Evolutionary conservation across 208 protist genomes (phyloP).

Genomic region (Trypanosoma boissoni): DNA sequence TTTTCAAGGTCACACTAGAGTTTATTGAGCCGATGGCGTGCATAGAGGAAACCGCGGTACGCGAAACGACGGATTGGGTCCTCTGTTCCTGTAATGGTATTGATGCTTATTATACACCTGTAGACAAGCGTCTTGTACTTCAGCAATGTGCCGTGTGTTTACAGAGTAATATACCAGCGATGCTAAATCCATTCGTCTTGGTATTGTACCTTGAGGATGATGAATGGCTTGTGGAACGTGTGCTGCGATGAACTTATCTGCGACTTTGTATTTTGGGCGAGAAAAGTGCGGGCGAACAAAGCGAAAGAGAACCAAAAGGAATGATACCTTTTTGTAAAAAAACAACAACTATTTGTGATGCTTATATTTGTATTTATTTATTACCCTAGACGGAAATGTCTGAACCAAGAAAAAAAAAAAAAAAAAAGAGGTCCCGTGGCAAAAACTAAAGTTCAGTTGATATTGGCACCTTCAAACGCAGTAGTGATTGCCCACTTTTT

Average conservation of each 20-base stretch:
- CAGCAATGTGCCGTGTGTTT: slow-evolving; percentile 59
- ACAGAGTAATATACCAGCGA: slow-evolving; percentile 57
- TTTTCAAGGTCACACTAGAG: slow-evolving; percentile 76
- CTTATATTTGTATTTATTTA: not conserved
- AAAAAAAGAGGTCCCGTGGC: too few relatives aligned
- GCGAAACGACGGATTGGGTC: slow-evolving; percentile 79
- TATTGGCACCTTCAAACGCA: too few relatives aligned
- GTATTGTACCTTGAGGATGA: slow-evolving; percentile 50
- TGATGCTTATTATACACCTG: slow-evolving; percentile 67
- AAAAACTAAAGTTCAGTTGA: too few relatives aligned
- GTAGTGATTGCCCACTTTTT: too few relatives aligned
- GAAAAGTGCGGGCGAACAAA: too few relatives aligned
- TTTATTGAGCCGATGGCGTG: slow-evolving; percentile 59
- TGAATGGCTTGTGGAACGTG: slow-evolving; percentile 65
- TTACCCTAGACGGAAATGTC: too few relatives aligned
- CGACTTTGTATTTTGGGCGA: not conserved
- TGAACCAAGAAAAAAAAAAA: too few relatives aligned
- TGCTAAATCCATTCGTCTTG: slow-evolving; percentile 52
- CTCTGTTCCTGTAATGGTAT: slow-evolving; percentile 59
- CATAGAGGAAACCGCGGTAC: slow-evolving; percentile 67
- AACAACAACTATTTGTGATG: not conserved
- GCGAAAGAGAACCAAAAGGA: too few relatives aligned
- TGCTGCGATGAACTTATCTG: slow-evolving; percentile 28
- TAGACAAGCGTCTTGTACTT: slow-evolving; percentile 70
- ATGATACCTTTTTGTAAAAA: not conserved